These are phyloP conservation scores for Panicum hallii DNA, from an alignment of 202 grass and related monocot genomes.

Conservation along the genomic window DNA sequence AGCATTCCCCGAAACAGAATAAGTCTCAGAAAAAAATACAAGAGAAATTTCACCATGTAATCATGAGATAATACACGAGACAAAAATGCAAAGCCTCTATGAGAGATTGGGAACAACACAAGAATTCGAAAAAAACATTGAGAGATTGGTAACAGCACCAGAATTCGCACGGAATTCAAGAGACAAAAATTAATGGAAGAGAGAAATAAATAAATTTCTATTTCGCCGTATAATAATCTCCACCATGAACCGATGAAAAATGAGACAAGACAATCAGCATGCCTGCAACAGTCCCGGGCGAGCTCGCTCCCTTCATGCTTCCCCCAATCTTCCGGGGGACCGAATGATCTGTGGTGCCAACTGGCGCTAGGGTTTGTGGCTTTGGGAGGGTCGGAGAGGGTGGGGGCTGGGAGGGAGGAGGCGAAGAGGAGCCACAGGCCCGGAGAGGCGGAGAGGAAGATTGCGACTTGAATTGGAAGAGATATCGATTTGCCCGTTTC, in stretches of 20 bases:
- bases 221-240: slow-evolving; percentile 2
- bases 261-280: background rate
- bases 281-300: slow-evolving; percentile 24
- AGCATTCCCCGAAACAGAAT: background rate
- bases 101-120: background rate
- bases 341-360: background rate
- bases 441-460: background rate
- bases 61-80: background rate
- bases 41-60: background rate
- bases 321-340: background rate
- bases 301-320: background rate
- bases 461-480: background rate
- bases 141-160: background rate
- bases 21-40: background rate
- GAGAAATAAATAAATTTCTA: background rate
- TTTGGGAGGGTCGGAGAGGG: background rate
- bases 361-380: slow-evolving; percentile 35
- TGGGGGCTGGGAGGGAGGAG: too few relatives aligned
- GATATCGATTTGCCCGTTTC: background rate
- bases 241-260: background rate
- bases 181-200: too few relatives aligned
- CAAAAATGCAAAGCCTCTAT: background rate
- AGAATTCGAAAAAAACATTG: background rate
- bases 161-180: background rate
- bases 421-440: background rate